Evolutionary conservation across 2,329 filamentous ascomycete genomes (phyloP).

Genomic region (Chaetomium sp.): DNA sequence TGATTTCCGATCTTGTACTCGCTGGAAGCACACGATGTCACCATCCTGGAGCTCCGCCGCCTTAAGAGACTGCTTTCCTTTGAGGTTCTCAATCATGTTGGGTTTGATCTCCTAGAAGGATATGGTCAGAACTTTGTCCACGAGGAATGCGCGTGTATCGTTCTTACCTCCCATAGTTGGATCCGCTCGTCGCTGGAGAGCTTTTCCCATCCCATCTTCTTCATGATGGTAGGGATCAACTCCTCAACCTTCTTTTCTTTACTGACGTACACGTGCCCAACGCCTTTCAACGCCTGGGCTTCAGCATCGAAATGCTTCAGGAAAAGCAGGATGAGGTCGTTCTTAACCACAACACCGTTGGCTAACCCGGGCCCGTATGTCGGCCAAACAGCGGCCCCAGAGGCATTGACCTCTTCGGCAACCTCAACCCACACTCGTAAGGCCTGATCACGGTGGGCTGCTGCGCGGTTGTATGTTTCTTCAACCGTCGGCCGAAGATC

Average conservation of each 20-base stretch:
- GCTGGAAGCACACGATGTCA: constrained; percentile 93
- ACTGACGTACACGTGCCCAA: constrained; percentile 79
- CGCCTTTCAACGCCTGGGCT: constrained; percentile 65
- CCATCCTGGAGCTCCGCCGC: constrained; percentile 94
- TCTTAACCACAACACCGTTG: constrained; percentile 51
- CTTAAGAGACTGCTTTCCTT: constrained; percentile 81
- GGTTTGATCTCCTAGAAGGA: constrained; percentile 77
- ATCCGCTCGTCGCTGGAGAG: constrained; percentile 56
- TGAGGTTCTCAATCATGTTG: constrained; percentile 92
- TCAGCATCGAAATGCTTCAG: constrained; percentile 86
- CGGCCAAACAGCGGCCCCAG: constrained; percentile 68
- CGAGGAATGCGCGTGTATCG: background rate
- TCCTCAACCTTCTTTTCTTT: constrained; percentile 86
- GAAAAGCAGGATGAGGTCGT: constrained; percentile 72
- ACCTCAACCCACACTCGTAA: constrained; percentile 86
- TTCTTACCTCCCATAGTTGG: constrained; percentile 66
- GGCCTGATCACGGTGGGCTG: constrained; percentile 58
- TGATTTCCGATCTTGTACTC: constrained; percentile 45
- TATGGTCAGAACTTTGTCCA: constrained; percentile 17
- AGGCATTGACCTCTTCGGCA: constrained; percentile 56
- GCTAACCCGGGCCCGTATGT: constrained; percentile 49
- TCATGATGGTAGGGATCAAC: constrained; percentile 67
- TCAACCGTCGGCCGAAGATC: constrained; percentile 72
- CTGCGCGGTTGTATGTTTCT: constrained; percentile 51
- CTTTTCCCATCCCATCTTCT: constrained; percentile 82